phyloP scores from a whole-genome alignment of 495 filamentous ascomycete species.

The Xylaria flabelliformis region DNA sequence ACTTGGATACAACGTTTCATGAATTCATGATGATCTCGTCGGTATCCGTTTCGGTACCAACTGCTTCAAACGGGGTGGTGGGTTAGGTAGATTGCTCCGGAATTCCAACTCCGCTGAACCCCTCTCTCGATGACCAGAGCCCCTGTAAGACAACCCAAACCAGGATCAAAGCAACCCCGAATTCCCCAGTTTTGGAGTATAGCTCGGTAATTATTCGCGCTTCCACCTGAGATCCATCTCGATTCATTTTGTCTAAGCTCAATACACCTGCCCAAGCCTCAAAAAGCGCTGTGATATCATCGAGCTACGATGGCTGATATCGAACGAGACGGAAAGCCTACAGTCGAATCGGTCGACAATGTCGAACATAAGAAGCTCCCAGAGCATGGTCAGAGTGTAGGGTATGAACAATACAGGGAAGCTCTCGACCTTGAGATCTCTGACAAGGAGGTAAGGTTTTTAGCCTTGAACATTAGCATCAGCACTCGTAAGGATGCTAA shows the following conservation, averaged over 20 bases:
- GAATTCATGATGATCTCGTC: background rate
- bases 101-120: background rate
- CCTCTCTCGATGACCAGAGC: background rate
- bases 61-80: background rate
- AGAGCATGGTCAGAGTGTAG: background rate
- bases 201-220: background rate
- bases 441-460: conserved; percentile 14
- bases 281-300: background rate
- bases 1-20: background rate
- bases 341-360: background rate
- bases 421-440: conserved; percentile 23
- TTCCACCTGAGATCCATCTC: background rate
- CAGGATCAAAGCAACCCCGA: background rate
- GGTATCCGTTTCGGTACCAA: background rate
- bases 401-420: conserved; percentile 22
- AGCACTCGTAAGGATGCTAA: background rate
- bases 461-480: background rate
- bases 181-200: background rate
- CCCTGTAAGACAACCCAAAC: background rate
- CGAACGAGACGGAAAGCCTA: background rate
- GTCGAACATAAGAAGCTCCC: background rate
- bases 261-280: background rate
- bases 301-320: background rate
- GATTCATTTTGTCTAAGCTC: background rate
- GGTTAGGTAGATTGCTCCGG: background rate